Evolutionary conservation across 2,329 filamentous ascomycete genomes (phyloP), one percentile per base, ranked within the genome.

Genomic region (Esteya vermicola): DNA sequence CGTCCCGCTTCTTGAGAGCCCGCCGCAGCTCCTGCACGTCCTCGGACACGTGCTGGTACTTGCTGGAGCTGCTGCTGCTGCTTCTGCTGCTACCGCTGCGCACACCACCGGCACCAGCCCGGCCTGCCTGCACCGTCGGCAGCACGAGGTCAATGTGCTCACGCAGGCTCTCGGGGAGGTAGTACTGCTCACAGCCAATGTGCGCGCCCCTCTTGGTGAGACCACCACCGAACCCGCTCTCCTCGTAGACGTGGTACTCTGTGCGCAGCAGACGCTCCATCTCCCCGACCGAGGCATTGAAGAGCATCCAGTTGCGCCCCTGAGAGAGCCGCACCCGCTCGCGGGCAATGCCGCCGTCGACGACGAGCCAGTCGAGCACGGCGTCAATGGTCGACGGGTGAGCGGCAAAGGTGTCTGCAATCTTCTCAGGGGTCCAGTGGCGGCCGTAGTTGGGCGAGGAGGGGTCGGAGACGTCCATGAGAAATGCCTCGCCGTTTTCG

Each of bases 231-330:
- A n/a, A n/a, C n/a, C n/a, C n/a, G n/a, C n/a, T 47, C 47, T 70
- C 64, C 46, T 62, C 55, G 48, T 67, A 72, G 33, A 67, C 52
- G 46, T 72, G 63, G 48, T 71, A 74, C 42, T 69, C 57, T 7
- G 71, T 65, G 47, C 63, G 61, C 36, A 76, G 60, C 16, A 76
- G 58, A 18, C 54, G 52, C 52, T 75, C 70, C 6, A 67, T 62
- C 50, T 77, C 67, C 27, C 61, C 56, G 4, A 67, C 65, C 6
- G 68, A 68, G 9, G 69, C 68, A 41, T 72, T 62, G 50, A 76
- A 73, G 10, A 61, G 56, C 18, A 75, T 50, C 68, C 71, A 75
- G 37, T 64, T 65, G 39, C 65, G 62, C 22, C 65, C 65, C 32
- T 61, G 58, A 1, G 70, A 70, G 33, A 71, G 62, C 31, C 55